These are phyloP conservation scores for Pulveroboletus sp. DNA, from an alignment of 768 basidiomycete species.

Conservation along the genomic window DNA sequence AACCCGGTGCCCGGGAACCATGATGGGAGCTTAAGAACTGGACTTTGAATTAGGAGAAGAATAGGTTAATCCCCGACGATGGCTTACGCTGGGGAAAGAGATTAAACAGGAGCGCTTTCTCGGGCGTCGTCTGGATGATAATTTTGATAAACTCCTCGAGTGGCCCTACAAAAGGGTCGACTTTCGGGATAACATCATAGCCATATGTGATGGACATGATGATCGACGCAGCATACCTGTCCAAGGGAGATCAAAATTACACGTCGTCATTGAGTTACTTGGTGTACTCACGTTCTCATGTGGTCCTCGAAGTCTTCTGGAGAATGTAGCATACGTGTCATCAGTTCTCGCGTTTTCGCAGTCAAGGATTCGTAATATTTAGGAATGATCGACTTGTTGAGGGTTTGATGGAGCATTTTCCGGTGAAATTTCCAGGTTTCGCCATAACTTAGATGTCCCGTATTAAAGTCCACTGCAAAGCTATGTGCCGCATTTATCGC, in stretches of 20 bases:
- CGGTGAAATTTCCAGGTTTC: conserved; percentile 15
- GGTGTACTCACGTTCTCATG: conserved; percentile 19
- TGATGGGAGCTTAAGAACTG: conserved; percentile 19
- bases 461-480: conserved; percentile 24
- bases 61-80: not conserved
- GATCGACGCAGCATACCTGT: conserved; percentile 19
- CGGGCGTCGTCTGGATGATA: conserved; percentile 14
- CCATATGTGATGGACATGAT: conserved; percentile 22
- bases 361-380: conserved; percentile 13
- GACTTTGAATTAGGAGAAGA: not conserved
- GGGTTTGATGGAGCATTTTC: conserved; percentile 14
- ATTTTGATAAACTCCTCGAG: conserved; percentile 12
- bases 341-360: conserved; percentile 1
- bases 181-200: conserved; percentile 13
- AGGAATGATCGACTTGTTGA: conserved; percentile 10
- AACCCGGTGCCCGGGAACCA: conserved; percentile 18
- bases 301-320: conserved; percentile 17
- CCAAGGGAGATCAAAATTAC: not conserved
- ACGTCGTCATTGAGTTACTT: not conserved
- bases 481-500: conserved; percentile 6
- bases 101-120: conserved; percentile 18
- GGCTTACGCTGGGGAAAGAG: conserved; percentile 21
- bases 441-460: conserved; percentile 18
- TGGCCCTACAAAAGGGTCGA: conserved; percentile 18
- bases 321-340: conserved; percentile 8